Base-by-base conservation (phyloP, 176 grass and related monocot genomes). In the Raddia distichophylla region DNA sequence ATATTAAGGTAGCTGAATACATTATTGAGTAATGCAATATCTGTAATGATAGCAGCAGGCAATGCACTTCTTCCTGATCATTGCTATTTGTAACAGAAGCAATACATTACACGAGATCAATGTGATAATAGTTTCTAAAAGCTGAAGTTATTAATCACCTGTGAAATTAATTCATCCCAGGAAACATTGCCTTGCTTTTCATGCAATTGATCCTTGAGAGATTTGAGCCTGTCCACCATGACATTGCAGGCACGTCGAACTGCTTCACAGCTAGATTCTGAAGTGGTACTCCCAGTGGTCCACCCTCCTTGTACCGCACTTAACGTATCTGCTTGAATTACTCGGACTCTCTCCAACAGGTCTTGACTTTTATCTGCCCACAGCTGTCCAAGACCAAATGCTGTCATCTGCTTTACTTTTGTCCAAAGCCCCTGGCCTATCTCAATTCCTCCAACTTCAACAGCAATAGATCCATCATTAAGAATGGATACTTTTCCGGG, bases 361-460 rank as follows among this genome's bases (percentile, higher is more conserved):
- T 81, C 79, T 75, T 91, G 77, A 80, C 79, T 90, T 86, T 16
- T 51, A 85, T 91, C 89, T 88, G 60, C 34, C 81, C 90, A 94
- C 71, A 98, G 62, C 80, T 91, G 88, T 48, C 95, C 92, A 83
- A 98, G 84, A 84, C 82, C 78, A 78, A 91, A 98, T 13, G 95
- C 92, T 52, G 84, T 32, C 90, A 94, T 93, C 83, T 98, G 95
- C 77, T 88, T 98, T 78, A 98, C 95, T 87, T 98, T 98, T 79
- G 95, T 98, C 92, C 90, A 94, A 71, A 98, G 88, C 16, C 95
- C 95, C 83, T 98, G 95, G 7, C 95, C 95, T 85, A 98, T 67
- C 58, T 98, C 95, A 86, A 98, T 93, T 49, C 95, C 95, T 91
- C 95, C 95, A 86, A 98, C 92, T 94, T 98, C 95, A 79, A 94